A percentile compares a stretch with the other conserved stretches of the same genome.
phyloP scores from a whole-genome alignment of 2,329 filamentous ascomycete genomes.

The Aspergillus caelatus region DNA sequence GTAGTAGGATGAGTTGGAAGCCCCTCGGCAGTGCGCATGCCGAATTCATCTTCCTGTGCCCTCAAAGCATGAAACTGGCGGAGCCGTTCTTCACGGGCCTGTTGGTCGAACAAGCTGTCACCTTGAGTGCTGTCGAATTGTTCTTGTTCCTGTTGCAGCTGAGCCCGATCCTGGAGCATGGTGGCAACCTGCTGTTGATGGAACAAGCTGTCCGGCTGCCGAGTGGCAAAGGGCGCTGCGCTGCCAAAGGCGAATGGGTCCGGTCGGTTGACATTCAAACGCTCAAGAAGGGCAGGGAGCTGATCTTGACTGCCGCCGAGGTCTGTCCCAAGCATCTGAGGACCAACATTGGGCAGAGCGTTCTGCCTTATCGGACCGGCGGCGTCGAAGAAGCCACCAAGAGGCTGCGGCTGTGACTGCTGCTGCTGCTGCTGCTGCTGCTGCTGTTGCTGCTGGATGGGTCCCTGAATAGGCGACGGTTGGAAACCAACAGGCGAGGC shows the following conservation, averaged over 20 bases:
- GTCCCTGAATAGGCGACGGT: slow-evolving; percentile 60
- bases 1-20: slow-evolving; percentile 45
- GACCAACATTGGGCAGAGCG: slow-evolving; percentile 37
- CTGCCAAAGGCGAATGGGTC: slow-evolving; percentile 52
- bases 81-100: slow-evolving; percentile 67
- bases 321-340: slow-evolving; percentile 49
- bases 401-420: slow-evolving; percentile 47
- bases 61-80: slow-evolving; percentile 81
- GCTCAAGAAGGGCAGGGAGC: slow-evolving; percentile 64
- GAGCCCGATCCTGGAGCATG: slow-evolving; percentile 64
- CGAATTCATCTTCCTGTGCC: slow-evolving; percentile 65
- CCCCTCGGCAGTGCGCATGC: slow-evolving; percentile 41
- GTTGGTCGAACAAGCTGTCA: slow-evolving; percentile 52
- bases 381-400: slow-evolving; percentile 71
- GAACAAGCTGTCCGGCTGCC: slow-evolving; percentile 48
- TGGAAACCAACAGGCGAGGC: slow-evolving; percentile 78
- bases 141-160: slow-evolving; percentile 64
- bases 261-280: slow-evolving; percentile 62
- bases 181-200: slow-evolving; percentile 61
- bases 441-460: slow-evolving; percentile 58
- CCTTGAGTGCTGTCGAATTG: slow-evolving; percentile 52
- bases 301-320: slow-evolving; percentile 71
- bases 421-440: slow-evolving; percentile 43
- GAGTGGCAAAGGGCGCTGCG: slow-evolving; percentile 50
- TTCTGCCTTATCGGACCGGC: slow-evolving; percentile 47